Conservation (phyloP, 169 alveolate species). For the Eimeria tenella region DNA sequence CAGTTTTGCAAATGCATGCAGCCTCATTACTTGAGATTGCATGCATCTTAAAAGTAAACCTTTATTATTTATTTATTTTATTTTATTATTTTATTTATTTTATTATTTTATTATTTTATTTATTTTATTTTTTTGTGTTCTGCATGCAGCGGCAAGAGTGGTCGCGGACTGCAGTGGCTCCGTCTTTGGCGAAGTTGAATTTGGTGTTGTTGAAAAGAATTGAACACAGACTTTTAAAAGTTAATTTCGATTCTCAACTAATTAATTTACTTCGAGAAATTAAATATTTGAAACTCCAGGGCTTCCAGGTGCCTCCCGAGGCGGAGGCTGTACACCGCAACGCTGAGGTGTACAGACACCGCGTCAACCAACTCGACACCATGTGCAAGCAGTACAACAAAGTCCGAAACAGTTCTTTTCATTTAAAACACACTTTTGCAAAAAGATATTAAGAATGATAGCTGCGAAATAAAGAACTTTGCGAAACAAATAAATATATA, state of each 20-base stretch:
- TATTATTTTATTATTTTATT: too few relatives aligned
- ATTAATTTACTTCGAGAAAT: slow-evolving; percentile 94
- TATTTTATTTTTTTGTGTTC: not conserved
- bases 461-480: too few relatives aligned
- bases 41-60: too few relatives aligned
- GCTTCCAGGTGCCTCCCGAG: slow-evolving; percentile 91
- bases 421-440: too few relatives aligned
- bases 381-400: slow-evolving; percentile 93
- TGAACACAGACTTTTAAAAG: slow-evolving; percentile 88
- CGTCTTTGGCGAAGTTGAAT: slow-evolving; percentile 91
- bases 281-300: slow-evolving; percentile 90
- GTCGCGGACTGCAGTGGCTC: slow-evolving; percentile 91
- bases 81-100: too few relatives aligned
- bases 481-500: too few relatives aligned
- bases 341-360: slow-evolving; percentile 90
- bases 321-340: slow-evolving; percentile 89
- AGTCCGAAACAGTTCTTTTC: slow-evolving; percentile 32
- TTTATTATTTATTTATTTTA: too few relatives aligned
- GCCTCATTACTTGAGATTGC: too few relatives aligned
- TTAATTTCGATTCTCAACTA: slow-evolving; percentile 95
- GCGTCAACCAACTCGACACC: slow-evolving; percentile 91
- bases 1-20: too few relatives aligned
- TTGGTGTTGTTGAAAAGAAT: slow-evolving; percentile 89
- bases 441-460: too few relatives aligned
- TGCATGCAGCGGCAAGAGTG: slow-evolving; percentile 86